Evolutionary conservation across 2,329 filamentous ascomycete species (phyloP).

Genomic region (Ophiostoma novo-ulmi): DNA sequence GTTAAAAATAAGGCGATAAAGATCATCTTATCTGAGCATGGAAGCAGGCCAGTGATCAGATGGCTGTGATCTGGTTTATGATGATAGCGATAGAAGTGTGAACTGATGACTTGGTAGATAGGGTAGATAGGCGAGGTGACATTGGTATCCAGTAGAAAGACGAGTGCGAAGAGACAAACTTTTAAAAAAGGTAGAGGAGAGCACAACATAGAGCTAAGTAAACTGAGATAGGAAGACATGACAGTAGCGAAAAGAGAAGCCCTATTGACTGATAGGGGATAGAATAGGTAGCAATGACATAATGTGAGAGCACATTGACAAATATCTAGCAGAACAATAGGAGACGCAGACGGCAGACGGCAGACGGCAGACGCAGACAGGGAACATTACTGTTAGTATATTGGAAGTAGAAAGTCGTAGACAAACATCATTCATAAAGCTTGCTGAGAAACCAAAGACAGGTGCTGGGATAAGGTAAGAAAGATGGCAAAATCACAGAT

Average conservation of each 20-base stretch:
- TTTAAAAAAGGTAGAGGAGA: neutral
- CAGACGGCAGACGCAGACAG: neutral
- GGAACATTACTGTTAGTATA: conserved; percentile 1
- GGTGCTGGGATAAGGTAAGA: neutral
- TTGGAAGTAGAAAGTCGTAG: conserved; percentile 5
- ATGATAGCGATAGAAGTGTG: neutral
- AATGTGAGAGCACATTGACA: too few relatives aligned
- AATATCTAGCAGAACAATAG: neutral
- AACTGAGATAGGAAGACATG: neutral
- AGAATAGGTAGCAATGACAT: too few relatives aligned
- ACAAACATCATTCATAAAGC: conserved; percentile 12
- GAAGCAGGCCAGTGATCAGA: neutral
- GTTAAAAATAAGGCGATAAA: neutral
- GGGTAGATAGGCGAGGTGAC: neutral
- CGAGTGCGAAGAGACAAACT: neutral
- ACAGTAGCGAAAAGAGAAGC: too few relatives aligned
- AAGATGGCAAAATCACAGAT: conserved; percentile 5
- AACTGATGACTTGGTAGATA: neutral
- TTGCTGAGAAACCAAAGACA: neutral
- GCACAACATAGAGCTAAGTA: neutral
- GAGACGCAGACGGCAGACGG: neutral
- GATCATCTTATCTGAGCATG: neutral
- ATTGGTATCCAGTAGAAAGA: neutral
- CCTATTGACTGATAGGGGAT: too few relatives aligned
- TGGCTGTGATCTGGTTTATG: neutral